Evolutionary conservation across 352 stramenopile genomes (phyloP).

Genomic region (Pythium apleroticum): DNA sequence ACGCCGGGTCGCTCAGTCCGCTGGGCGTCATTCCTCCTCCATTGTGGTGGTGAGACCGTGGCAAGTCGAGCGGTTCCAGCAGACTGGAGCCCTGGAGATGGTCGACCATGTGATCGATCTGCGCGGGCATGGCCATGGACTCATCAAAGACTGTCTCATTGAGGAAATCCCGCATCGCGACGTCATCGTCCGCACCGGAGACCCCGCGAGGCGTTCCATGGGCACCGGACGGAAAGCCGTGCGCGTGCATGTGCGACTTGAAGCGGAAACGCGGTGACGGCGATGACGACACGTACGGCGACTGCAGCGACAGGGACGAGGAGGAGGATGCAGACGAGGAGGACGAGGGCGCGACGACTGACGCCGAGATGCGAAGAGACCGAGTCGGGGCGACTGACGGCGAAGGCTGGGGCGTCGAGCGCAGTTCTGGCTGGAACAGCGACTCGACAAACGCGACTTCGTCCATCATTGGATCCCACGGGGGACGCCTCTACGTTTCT

Average conservation of each 20-base stretch:
- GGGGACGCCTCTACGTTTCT: not conserved
- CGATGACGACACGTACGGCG: constrained; percentile 6
- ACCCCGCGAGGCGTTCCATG: constrained; percentile 18
- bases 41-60: constrained; percentile 8
- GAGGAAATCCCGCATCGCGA: constrained; percentile 48
- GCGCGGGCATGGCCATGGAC: constrained; percentile 16
- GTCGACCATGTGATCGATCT: constrained; percentile 17
- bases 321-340: constrained; percentile 10
- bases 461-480: constrained; percentile 36
- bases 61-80: constrained; percentile 21
- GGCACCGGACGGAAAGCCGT: not conserved
- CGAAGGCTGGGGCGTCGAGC: constrained; percentile 26
- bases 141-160: constrained; percentile 47
- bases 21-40: not conserved
- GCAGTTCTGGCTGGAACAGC: constrained; percentile 55
- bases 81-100: constrained; percentile 11
- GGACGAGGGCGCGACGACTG: not conserved
- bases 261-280: not conserved
- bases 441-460: constrained; percentile 72
- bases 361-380: constrained; percentile 22
- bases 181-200: constrained; percentile 36
- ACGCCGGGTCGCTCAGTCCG: constrained; percentile 4
- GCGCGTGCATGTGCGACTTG: not conserved
- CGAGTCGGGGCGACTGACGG: constrained; percentile 3
- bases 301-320: constrained; percentile 12